These are phyloP conservation scores for Geoglossum glabrum DNA, from an alignment of 495 filamentous ascomycete species.

Conservation along the genomic window DNA sequence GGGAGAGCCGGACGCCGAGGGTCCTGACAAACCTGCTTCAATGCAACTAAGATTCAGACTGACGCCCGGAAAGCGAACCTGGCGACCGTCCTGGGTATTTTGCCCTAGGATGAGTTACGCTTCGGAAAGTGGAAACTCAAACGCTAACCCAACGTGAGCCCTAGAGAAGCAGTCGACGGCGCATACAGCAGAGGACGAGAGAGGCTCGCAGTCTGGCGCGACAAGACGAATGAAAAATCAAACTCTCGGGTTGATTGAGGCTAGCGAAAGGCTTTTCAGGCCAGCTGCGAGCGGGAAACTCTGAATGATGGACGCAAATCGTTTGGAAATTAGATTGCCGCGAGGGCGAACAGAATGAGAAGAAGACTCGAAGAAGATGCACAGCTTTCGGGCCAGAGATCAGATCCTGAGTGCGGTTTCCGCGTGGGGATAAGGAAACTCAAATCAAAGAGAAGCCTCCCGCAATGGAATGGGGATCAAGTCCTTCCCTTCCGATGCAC, in stretches of 20 bases:
- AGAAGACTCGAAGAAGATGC: not conserved
- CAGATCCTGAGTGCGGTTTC: not conserved
- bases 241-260: not conserved
- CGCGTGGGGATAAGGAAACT: not conserved
- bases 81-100: not conserved
- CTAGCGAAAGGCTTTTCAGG: not conserved
- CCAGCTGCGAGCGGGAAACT: not conserved
- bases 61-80: not conserved
- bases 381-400: not conserved
- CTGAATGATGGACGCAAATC: not conserved
- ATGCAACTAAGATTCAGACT: not conserved
- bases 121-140: not conserved
- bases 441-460: not conserved
- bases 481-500: not conserved
- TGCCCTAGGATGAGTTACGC: not conserved
- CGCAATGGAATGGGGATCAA: not conserved
- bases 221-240: not conserved
- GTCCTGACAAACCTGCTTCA: not conserved
- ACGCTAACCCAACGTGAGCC: not conserved
- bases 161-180: not conserved
- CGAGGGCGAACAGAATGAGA: not conserved
- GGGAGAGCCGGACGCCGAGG: not conserved
- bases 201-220: not conserved
- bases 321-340: not conserved
- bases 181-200: not conserved